Conservation (phyloP, 2,329 filamentous ascomycete genomes). For the Hypocreales sp. region DNA sequence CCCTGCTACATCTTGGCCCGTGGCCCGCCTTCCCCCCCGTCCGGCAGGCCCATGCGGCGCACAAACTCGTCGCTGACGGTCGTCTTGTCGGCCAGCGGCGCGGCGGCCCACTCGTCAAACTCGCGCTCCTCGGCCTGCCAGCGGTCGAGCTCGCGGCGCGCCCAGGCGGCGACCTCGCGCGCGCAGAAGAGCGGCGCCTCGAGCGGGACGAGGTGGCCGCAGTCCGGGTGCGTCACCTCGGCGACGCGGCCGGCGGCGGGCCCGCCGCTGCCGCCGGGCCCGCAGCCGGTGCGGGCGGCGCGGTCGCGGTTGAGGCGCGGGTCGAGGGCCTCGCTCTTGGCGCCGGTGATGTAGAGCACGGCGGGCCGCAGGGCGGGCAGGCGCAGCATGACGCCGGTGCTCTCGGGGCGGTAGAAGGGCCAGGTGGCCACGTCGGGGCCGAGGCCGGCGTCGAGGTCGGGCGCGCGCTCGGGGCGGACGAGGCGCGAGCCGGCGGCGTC, state of each 20-base stretch:
- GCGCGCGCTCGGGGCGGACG: slow-evolving; percentile 23
- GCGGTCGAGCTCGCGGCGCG: slow-evolving; percentile 36
- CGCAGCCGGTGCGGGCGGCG: slow-evolving; percentile 46
- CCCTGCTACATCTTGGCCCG: slow-evolving; percentile 12
- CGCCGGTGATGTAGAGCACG: slow-evolving; percentile 56
- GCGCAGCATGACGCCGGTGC: slow-evolving; percentile 34
- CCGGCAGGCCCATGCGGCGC: slow-evolving; percentile 29
- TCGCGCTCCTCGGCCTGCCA: slow-evolving; percentile 42
- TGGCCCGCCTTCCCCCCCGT: slow-evolving; percentile 3
- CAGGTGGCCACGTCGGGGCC: slow-evolving; percentile 20
- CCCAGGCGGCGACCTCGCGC: slow-evolving; percentile 37
- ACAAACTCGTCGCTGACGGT: slow-evolving; percentile 34
- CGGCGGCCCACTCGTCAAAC: slow-evolving; percentile 39
- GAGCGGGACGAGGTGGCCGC: slow-evolving; percentile 74
- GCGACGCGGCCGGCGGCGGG: slow-evolving; percentile 48
- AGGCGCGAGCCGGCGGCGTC: slow-evolving; percentile 20
- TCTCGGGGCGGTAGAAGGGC: slow-evolving; percentile 55
- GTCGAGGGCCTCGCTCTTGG: slow-evolving; percentile 37
- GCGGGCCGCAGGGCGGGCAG: slow-evolving; percentile 48
- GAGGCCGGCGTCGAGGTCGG: slow-evolving; percentile 27
- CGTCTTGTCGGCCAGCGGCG: slow-evolving; percentile 35
- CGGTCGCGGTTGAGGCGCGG: slow-evolving; percentile 38
- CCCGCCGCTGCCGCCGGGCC: slow-evolving; percentile 53
- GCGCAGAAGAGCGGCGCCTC: slow-evolving; percentile 58
- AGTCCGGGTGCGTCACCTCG: slow-evolving; percentile 44